Percentiles rank a stretch among this genome's conserved stretches.
Conservation (phyloP, 148 eudicot species). For the Rheum nobile region DNA sequence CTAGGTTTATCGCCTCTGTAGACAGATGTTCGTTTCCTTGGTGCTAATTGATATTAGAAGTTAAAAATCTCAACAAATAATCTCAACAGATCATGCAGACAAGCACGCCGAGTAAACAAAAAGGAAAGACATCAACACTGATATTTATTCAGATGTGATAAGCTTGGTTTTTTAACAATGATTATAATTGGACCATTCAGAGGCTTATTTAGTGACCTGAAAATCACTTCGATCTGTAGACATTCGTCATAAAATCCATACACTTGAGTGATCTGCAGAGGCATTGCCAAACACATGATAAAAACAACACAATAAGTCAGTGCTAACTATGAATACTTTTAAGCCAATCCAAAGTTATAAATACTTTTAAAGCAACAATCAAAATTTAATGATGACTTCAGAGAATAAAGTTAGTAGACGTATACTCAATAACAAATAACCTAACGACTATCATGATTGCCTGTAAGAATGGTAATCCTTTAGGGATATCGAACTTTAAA, state of each 20-base stretch:
- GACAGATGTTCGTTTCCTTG: conserved; percentile 92
- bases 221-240: conserved; percentile 93
- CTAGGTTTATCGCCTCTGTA: conserved; percentile 86
- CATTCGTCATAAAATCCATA: conserved; percentile 99
- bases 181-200: background rate
- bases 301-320: background rate
- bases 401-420: background rate
- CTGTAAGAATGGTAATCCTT: conserved; percentile 83
- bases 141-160: background rate
- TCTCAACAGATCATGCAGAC: background rate
- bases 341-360: background rate
- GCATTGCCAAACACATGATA: conserved; percentile 3
- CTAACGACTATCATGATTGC: conserved; percentile 97
- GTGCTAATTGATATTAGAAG: background rate
- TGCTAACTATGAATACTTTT: background rate
- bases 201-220: background rate
- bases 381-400: background rate
- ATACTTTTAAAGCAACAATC: background rate
- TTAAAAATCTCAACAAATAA: background rate
- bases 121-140: background rate
- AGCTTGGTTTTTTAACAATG: background rate
- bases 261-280: conserved; percentile 92
- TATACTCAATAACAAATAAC: conserved; percentile 16
- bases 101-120: background rate
- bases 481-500: conserved; percentile 85